Base-by-base conservation (phyloP, 441 rosid species). In the Omphalea diandra region DNA sequence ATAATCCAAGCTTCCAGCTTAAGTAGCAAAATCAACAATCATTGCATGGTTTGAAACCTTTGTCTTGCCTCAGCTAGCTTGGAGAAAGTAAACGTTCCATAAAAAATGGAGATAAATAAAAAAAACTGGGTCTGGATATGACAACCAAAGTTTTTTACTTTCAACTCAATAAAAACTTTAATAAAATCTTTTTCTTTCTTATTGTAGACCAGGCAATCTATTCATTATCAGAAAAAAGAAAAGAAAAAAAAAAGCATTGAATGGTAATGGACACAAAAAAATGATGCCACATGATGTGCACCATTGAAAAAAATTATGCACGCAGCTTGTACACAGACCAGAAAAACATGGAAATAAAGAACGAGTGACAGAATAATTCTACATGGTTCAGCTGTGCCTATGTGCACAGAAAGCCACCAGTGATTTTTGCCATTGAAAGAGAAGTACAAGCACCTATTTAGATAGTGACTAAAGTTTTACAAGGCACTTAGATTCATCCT, bases 31-130 rank as follows among this genome's bases (percentile, higher is more conserved):
- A 50, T 11, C 60, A 50, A 52, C 11, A 8, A 22, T n/a, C 12
- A 7, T 27, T 36, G 6, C 33, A 66, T 35, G 24, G 47, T 41
- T n/a, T 68, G 35, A 41, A 29, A 41, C 40, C 53, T 55, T 68
- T 31, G 31, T 40, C 53, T 40, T 17, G 41, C 27, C 40, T 40
- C 17, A 31, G 63, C 53, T 18, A 7, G 38, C 31, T 41, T n/a
- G 7, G n/a, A 14, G 29, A 29, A 38, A 57, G 31, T 68, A 41
- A 17, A 68, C 2, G 12, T 68, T n/a, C 29, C 53, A n/a, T 18
- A 40, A 55, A 15, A 56, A n/a, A 55, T 55, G 31, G 18, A 55
- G 63, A 55, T 68, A 68, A 31, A 29, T 1, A 26, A 55, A 43
- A 41, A 12, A 54, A 11, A 10, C 5, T 36, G n/a, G n/a, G n/a